Evolutionary conservation across 495 filamentous ascomycete genomes (phyloP), one percentile per base, ranked within the genome.

Genomic region (Xylaria cubensis): DNA sequence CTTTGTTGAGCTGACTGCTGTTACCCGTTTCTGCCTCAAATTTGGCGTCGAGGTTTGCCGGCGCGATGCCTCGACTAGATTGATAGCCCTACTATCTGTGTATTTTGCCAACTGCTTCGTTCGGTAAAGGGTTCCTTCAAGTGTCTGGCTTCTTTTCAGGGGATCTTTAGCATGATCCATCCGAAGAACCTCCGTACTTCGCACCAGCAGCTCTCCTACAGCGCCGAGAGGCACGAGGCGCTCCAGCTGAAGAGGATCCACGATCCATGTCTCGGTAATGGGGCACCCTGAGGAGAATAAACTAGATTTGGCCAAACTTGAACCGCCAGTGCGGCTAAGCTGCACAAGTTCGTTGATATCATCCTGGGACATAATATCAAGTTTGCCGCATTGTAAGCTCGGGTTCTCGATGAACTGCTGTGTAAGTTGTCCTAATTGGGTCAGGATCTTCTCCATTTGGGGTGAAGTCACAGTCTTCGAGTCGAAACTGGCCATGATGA

Each of bases 401-500:
- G 73, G 77, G 26, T 78, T 74, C 48, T 77, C 71, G 58, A 78
- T 79, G 9, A 84, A 73, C 58, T 81, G 75, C 21, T 76, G 72
- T 1, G 78, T 78, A 13, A 82, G 76, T 4, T 24, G 50, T 8
- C 67, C 75, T 1, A 84, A 71, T 64, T 82, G 80, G 1, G 59
- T 66, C 21, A 84, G 67, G 48, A 79, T 80, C 26, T 74, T 74
- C 64, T 79, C 68, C 76, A 84, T 82, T 1, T 74, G 77, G 3
- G 64, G 61, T 42, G 74, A 81, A 10, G 74, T 71, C 8, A 82
- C 79, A 4, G 79, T 79, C 56, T 80, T 80, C 67, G 83, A 86
- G 65, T 92, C 90, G 70, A 91, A 92, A 74, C 87, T 91, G 1
- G 90, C 89, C 74, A 86, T 88, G 42, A 91, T 79, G 21, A 87